A percentile compares a stretch with the other conserved stretches of the same genome.
phyloP scores from a whole-genome alignment of 176 grass and related monocot species.

The Oryza meridionalis region DNA sequence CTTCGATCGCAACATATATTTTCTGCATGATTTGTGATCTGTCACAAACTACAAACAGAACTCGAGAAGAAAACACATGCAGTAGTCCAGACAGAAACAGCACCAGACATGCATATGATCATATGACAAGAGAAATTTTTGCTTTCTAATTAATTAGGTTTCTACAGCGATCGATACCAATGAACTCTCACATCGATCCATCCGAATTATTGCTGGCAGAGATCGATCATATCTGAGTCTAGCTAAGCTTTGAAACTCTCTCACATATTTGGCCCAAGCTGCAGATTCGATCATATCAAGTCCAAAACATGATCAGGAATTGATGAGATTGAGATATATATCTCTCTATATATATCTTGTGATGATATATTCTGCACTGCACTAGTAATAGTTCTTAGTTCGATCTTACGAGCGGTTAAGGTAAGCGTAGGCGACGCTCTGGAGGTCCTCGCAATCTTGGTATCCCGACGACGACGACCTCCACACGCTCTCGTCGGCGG shows the following conservation, averaged over 20 bases:
- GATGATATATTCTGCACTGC: conserved; percentile 47
- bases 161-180: conserved; percentile 44
- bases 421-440: conserved; percentile 74
- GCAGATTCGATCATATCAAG: conserved; percentile 10
- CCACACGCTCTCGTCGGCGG: conserved; percentile 49
- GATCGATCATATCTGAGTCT: not conserved
- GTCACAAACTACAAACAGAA: conserved; percentile 2
- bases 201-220: conserved; percentile 40
- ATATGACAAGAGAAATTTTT: not conserved
- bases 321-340: conserved; percentile 35
- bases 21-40: not conserved
- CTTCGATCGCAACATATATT: conserved; percentile 14
- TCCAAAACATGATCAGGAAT: conserved; percentile 52
- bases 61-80: conserved; percentile 26
- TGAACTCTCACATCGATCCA: conserved; percentile 11
- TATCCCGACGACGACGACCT: conserved; percentile 63
- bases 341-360: conserved; percentile 50
- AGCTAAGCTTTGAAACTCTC: conserved; percentile 11
- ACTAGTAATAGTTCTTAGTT: conserved; percentile 48
- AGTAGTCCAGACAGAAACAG: conserved; percentile 13
- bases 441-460: conserved; percentile 81
- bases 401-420: conserved; percentile 63
- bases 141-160: conserved; percentile 38
- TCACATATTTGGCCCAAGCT: conserved; percentile 37
- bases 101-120: not conserved